phyloP scores from a whole-genome alignment of 2,329 filamentous ascomycete genomes.

The Phyllosticta citriasiana region DNA sequence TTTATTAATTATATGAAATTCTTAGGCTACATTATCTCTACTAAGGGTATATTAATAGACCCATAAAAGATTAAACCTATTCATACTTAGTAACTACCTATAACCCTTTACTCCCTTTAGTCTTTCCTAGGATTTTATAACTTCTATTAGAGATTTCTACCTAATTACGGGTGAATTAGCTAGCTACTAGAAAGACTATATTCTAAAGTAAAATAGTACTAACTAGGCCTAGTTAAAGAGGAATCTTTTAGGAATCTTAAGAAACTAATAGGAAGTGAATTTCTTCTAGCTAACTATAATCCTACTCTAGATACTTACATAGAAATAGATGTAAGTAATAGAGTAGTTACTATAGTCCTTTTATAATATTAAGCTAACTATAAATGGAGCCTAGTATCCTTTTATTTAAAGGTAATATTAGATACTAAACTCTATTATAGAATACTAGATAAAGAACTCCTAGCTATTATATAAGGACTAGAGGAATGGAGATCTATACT shows the following conservation, averaged over 20 bases:
- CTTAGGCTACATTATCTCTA: conserved; percentile 12
- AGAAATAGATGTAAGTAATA: background rate
- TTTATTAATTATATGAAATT: conserved; percentile 6
- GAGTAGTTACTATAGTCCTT: background rate
- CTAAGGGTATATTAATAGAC: conserved; percentile 5
- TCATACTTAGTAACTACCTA: background rate
- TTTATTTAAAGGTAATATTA: background rate
- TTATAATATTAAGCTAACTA: background rate
- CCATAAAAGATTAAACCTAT: conserved; percentile 10
- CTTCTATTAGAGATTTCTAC: conserved; percentile 7
- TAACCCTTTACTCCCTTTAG: conserved; percentile 6
- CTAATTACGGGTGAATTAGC: background rate
- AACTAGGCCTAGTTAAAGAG: no score
- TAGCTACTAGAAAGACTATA: no score
- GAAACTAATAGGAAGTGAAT: background rate
- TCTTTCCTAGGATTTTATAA: conserved; percentile 11
- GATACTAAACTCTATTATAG: background rate
- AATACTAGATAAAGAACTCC: background rate
- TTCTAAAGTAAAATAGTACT: no score
- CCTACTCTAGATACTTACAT: background rate
- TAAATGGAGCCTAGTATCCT: background rate
- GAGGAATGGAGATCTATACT: no score
- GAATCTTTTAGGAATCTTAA: no score
- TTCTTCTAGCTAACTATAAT: background rate
- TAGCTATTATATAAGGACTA: background rate